Conservation (phyloP, 2,329 filamentous ascomycete species). For the Orbilia brochopaga region DNA sequence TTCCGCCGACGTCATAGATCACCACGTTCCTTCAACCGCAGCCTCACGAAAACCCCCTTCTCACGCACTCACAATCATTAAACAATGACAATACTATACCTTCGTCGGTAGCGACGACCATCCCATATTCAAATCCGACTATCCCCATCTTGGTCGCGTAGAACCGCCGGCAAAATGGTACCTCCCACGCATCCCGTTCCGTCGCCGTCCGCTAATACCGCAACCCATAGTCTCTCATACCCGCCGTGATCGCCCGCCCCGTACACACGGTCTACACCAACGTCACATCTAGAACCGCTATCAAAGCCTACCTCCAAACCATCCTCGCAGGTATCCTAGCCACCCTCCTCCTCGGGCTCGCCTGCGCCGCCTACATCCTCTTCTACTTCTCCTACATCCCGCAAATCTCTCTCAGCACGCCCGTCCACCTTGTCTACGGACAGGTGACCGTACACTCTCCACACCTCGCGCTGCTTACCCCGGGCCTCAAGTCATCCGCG, state of each 20-base stretch:
- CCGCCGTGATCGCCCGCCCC: conserved; percentile 12
- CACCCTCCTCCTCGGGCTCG: conserved; percentile 65
- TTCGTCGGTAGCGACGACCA: too few relatives aligned
- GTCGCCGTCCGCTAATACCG: conserved; percentile 26
- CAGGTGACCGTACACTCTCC: conserved; percentile 56
- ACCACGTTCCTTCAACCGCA: too few relatives aligned
- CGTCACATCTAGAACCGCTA: conserved; percentile 67
- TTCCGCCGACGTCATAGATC: too few relatives aligned
- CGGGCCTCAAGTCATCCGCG: conserved; percentile 4
- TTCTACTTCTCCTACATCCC: conserved; percentile 75
- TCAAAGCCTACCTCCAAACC: conserved; percentile 69
- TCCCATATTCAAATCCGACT: too few relatives aligned
- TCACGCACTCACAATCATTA: too few relatives aligned
- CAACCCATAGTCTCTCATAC: conserved; percentile 24
- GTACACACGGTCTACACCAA: conserved; percentile 16
- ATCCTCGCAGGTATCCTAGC: conserved; percentile 60
- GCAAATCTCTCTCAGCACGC: conserved; percentile 67
- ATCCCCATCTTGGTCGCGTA: too few relatives aligned
- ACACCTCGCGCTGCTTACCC: conserved; percentile 17
- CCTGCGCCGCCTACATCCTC: conserved; percentile 67
- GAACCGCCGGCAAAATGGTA: conserved; percentile 39
- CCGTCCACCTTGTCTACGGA: conserved; percentile 72
- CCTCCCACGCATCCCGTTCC: too few relatives aligned
- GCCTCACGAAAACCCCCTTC: too few relatives aligned
- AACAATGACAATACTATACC: too few relatives aligned